Percentiles rank a stretch among this genome's conserved stretches.
phyloP scores from a whole-genome alignment of 2,329 filamentous ascomycete genomes.

The Periconia sp. region DNA sequence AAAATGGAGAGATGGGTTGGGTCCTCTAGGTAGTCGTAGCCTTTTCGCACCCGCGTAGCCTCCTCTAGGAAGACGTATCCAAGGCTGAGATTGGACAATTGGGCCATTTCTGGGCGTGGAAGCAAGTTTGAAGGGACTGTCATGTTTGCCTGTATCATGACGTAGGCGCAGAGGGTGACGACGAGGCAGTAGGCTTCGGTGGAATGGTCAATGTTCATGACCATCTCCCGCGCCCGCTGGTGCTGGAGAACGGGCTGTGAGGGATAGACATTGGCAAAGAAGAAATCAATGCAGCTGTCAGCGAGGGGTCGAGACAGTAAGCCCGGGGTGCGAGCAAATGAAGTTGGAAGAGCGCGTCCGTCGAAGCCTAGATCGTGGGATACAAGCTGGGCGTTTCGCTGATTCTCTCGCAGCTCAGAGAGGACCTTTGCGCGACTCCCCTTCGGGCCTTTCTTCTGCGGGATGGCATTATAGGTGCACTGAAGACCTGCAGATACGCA shows the following conservation, averaged over 20 bases:
- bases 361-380: constrained; percentile 47
- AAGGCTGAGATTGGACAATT: constrained; percentile 51
- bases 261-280: constrained; percentile 68
- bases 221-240: constrained; percentile 57
- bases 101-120: constrained; percentile 52
- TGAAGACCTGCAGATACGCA: constrained; percentile 63
- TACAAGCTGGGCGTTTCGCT: constrained; percentile 52
- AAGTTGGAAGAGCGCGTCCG: constrained; percentile 49
- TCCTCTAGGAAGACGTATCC: constrained; percentile 65
- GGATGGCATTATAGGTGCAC: constrained; percentile 70
- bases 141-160: constrained; percentile 58
- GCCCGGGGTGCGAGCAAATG: constrained; percentile 54
- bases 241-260: constrained; percentile 66
- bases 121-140: constrained; percentile 51
- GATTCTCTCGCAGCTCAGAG: constrained; percentile 64
- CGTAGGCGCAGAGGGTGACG: constrained; percentile 57
- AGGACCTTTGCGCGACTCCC: constrained; percentile 68
- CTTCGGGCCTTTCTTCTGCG: constrained; percentile 69
- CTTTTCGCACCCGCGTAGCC: constrained; percentile 61
- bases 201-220: constrained; percentile 58
- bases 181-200: constrained; percentile 65
- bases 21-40: constrained; percentile 64
- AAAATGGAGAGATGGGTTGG: constrained; percentile 63
- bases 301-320: constrained; percentile 59
- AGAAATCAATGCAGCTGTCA: constrained; percentile 64